Percentiles rank a stretch among this genome's conserved stretches.
Conservation (phyloP, 495 filamentous ascomycete species). For the Choiromyces venosus region DNA sequence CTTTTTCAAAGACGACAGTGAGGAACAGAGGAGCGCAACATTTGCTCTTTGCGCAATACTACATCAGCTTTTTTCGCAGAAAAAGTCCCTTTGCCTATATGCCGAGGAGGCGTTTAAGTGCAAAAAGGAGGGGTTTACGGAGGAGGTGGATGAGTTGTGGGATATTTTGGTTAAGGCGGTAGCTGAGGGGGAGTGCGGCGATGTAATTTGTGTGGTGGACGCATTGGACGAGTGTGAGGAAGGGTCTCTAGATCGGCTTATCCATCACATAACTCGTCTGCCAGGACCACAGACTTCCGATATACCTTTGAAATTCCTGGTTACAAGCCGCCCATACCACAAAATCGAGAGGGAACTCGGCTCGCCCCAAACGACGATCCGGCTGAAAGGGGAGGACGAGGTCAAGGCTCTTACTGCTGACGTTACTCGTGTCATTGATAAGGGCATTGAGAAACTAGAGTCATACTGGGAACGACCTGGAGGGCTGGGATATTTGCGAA, state of each 20-base stretch:
- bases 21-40: conserved; percentile 42
- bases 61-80: conserved; percentile 45
- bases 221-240: conserved; percentile 47
- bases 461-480: conserved; percentile 11
- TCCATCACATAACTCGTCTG: conserved; percentile 9
- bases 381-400: conserved; percentile 45
- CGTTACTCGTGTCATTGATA: conserved; percentile 44
- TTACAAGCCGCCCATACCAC: conserved; percentile 48
- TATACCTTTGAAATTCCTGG: conserved; percentile 44
- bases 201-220: conserved; percentile 45
- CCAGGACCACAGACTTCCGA: not conserved
- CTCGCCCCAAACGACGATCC: conserved; percentile 25
- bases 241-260: conserved; percentile 9
- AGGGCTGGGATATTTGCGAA: conserved; percentile 21
- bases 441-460: conserved; percentile 39
- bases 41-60: conserved; percentile 45
- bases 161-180: no score
- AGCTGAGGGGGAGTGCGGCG: conserved; percentile 30
- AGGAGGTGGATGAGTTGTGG: no score
- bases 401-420: conserved; percentile 43
- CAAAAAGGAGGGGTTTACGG: conserved; percentile 36
- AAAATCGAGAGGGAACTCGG: conserved; percentile 40
- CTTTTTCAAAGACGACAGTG: conserved; percentile 49
- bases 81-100: conserved; percentile 38
- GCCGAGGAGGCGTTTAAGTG: conserved; percentile 37